Conservation (phyloP, 2,329 filamentous ascomycete species). For the Chaetomium sp. region DNA sequence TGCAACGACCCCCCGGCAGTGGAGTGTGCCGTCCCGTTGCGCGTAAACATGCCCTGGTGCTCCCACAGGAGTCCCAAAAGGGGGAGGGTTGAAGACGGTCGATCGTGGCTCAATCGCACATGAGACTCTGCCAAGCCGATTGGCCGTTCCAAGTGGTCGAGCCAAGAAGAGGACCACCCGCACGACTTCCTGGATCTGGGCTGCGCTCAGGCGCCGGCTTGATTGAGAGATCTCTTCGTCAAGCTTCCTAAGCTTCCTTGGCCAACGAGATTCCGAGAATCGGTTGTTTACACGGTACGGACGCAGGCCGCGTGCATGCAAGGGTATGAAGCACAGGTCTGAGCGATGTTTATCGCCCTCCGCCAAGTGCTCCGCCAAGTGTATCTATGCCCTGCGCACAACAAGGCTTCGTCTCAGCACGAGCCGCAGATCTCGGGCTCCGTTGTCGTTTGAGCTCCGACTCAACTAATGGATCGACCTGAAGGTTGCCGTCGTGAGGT, state of each 20-base stretch:
- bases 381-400: not conserved
- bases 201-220: constrained; percentile 11
- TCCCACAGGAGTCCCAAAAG: too few species aligned
- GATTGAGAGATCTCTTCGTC: constrained; percentile 5
- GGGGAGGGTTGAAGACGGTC: constrained; percentile 13
- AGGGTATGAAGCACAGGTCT: constrained; percentile 1
- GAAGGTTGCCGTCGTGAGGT: not conserved
- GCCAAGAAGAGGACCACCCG: constrained; percentile 14
- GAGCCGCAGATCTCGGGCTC: constrained; percentile 5
- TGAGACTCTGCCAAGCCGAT: constrained; percentile 33
- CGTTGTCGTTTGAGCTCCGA: not conserved
- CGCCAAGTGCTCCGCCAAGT: not conserved
- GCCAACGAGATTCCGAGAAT: constrained; percentile 9
- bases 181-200: constrained; percentile 8
- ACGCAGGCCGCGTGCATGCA: not conserved
- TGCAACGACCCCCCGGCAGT: not conserved
- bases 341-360: not conserved
- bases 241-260: constrained; percentile 7
- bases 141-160: constrained; percentile 18
- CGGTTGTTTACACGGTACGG: not conserved
- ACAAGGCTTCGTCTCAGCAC: constrained; percentile 2
- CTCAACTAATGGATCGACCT: not conserved
- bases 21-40: not conserved
- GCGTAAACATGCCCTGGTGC: constrained; percentile 2
- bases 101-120: constrained; percentile 28